phyloP scores from a whole-genome alignment of 371 early-diverging fungal genomes.

The Thermomucor indicae-seudaticae region DNA sequence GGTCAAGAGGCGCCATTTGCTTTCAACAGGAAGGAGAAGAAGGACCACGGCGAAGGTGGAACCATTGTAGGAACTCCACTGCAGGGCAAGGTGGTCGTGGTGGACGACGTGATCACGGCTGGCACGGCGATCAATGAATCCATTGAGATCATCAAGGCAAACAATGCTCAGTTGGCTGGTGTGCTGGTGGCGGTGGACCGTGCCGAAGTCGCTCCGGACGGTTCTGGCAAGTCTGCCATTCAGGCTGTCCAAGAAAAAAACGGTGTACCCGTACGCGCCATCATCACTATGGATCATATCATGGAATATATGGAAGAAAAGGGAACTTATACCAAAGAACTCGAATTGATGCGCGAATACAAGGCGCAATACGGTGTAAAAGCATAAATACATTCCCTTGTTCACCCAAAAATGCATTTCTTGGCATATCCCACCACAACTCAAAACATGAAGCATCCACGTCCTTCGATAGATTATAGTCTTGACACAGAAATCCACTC shows the following conservation, averaged over 20 bases:
- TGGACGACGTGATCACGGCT: slow-evolving; percentile 98
- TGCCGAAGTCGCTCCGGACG: slow-evolving; percentile 74
- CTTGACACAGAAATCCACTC: too few relatives aligned
- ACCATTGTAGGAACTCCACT: slow-evolving; percentile 87
- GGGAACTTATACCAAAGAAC: slow-evolving; percentile 62
- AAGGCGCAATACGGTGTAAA: slow-evolving; percentile 68
- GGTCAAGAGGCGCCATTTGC: slow-evolving; percentile 72
- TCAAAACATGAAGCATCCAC: too few relatives aligned
- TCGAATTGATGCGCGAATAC: slow-evolving; percentile 66
- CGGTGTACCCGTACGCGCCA: slow-evolving; percentile 76
- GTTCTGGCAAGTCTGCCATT: slow-evolving; percentile 82
- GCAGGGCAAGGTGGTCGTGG: slow-evolving; percentile 73
- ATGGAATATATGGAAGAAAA: slow-evolving; percentile 85
- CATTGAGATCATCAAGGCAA: slow-evolving; percentile 68
- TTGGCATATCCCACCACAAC: too few relatives aligned
- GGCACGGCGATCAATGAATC: slow-evolving; percentile 96
- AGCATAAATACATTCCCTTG: too few relatives aligned
- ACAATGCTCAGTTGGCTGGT: slow-evolving; percentile 66
- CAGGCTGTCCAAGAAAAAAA: slow-evolving; percentile 86
- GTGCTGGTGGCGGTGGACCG: slow-evolving; percentile 93
- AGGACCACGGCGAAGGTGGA: slow-evolving; percentile 98
- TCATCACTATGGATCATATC: slow-evolving; percentile 84
- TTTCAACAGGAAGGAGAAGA: slow-evolving; percentile 97
- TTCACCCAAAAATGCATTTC: too few relatives aligned
- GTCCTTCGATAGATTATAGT: too few relatives aligned